Base-by-base conservation (phyloP, 352 stramenopile genomes). In the Globisporangium polare region DNA sequence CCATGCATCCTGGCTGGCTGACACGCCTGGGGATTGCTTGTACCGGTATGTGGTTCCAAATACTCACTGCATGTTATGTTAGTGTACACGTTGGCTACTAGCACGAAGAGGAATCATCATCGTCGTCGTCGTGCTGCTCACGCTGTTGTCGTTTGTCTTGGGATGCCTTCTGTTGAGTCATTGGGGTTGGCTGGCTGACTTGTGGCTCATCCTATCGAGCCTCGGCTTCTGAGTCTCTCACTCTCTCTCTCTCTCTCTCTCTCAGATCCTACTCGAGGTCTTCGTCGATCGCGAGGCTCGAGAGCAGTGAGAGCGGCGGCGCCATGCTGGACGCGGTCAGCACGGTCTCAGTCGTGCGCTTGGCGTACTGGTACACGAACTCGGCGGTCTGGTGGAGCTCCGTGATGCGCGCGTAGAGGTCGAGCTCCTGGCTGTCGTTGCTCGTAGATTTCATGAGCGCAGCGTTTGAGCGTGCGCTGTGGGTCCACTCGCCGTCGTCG, bases 301-400 rank as follows among this genome's bases (percentile, higher is more conserved):
- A 18, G 22, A 58, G 33, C 33, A 58, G 20, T 15, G 53, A 58
- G 17, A 24, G 33, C 22, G 33, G 53, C 20, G 27, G 31, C 12
- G 39, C 52, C 3, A 58, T 20, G 17, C 52, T 45, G 7, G 52
- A 60, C 26, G 53, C 50, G 39, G 20, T 52, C 39, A 60, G n/a
- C 53, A 20, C 37, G 24, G 45, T 59, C 26, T 58, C 39, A 7
- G 50, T 58, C 20, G 59, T 65, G 50, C 41, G 59, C 20, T 59
- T 58, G 18, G 59, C 47, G 59, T 37, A 65, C 50, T 65, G 53
- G 27, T 67, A 66, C 45, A 66, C 52, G 31, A n/a, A 54, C 53
- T 66, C 60, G 24, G 60, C 60, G 12, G 60, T 50, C 26, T 58
- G 43, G 33, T 62, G 45, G 7, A 67, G 46, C 53, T 58, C 33